Base-by-base conservation (phyloP, 192 early-diverging fungal genomes). In the Umbelopsis vinacea region DNA sequence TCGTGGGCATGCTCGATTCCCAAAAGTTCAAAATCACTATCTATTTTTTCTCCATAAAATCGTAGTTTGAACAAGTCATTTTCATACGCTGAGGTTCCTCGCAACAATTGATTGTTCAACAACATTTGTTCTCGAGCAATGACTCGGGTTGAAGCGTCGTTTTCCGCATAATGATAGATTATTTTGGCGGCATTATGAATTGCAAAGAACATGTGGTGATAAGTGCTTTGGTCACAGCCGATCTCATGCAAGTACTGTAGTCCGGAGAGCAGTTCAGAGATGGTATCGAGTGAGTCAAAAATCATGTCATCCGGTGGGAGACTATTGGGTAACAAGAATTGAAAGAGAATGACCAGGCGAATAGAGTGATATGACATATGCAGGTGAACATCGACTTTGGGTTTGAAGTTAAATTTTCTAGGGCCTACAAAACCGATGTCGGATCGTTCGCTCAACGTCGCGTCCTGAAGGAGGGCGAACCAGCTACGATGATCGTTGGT, bases 181-280 rank as follows among this genome's bases (percentile, higher is more conserved):
- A 66, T 63, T 24, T 68, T 71, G 8, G 77, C 77, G 6, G 69
- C 45, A 33, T 69, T 79, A 40, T 79, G 77, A 26, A 79, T 74
- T 15, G 77, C 77, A 22, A 79, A 79, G 53, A 74, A 79, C 77
- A 79, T 79, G 38, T 74, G 63, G 24, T 79, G 77, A 26, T 79
- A 79, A 15, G 77, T 79, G 43, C 77, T 74, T 29, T 74, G 77
- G 37, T 79, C 77, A 21, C 77, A 79, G 3, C 73, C 73, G 10
- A 71, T 33, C 4, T 52, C 57, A 22, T 35, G 43, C 10, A 79
- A 53, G 19, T 71, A 37, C 22, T 79, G 69, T 1, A 79, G 38
- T 3, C 66, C 68, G 19, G 66, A 52, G 8, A 79, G 37, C 10
- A 79, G 9, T 4, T 66, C 40, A 46, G 74, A 35, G 54, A 71